phyloP scores from a whole-genome alignment of 1,284 basidiomycete genomes.

The Polyporus tsugae region DNA sequence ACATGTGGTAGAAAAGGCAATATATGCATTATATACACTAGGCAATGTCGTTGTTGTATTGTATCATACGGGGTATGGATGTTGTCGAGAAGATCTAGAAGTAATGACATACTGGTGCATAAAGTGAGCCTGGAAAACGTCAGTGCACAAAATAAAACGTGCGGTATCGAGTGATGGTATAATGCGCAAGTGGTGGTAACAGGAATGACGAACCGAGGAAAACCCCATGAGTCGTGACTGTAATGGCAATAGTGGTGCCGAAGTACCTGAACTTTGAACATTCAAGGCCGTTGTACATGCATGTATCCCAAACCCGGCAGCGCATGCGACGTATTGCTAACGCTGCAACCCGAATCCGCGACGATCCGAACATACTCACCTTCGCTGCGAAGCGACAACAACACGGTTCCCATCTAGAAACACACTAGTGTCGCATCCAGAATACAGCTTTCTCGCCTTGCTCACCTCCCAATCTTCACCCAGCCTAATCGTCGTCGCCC shows the following conservation, averaged over 20 bases:
- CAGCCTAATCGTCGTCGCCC: conserved; percentile 45
- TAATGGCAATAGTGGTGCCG: neutral
- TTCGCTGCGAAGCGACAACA: conserved; percentile 6
- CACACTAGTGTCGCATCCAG: conserved; percentile 23
- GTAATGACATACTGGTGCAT: conserved; percentile 31
- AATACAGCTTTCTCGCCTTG: conserved; percentile 21
- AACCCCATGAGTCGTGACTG: neutral
- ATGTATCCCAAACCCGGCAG: neutral
- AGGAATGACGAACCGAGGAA: conserved; percentile 16
- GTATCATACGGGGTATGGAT: conserved; percentile 33
- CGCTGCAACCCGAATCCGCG: conserved; percentile 15
- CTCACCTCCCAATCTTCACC: neutral
- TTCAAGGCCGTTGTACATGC: neutral
- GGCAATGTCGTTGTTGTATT: conserved; percentile 18
- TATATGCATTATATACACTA: conserved; percentile 24
- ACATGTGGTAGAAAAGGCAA: neutral
- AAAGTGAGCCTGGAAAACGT: conserved; percentile 14
- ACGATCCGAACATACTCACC: conserved; percentile 28
- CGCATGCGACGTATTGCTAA: neutral
- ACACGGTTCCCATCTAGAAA: conserved; percentile 19
- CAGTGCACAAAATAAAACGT: conserved; percentile 3
- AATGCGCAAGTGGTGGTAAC: conserved; percentile 24
- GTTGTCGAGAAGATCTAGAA: conserved; percentile 23
- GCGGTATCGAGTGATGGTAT: conserved; percentile 18
- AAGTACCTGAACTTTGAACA: neutral